Conservation (phyloP, 1,139 yeast genomes). For the Lodderomyces elongisporus region DNA sequence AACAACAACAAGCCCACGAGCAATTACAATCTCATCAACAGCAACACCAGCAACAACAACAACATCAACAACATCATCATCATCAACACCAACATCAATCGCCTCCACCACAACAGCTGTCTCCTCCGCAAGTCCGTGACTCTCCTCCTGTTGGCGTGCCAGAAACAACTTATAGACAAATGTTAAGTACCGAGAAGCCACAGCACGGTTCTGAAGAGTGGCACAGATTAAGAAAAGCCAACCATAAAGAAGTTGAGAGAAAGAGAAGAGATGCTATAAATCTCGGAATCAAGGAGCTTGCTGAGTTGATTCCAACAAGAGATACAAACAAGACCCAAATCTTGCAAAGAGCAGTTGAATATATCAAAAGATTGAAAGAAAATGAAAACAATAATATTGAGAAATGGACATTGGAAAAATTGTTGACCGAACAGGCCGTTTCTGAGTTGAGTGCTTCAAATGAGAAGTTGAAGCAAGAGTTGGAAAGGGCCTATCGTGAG, state of each 20-base stretch:
- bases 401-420: conserved; percentile 90
- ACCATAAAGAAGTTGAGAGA: conserved; percentile 96
- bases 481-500: conserved; percentile 88
- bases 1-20: conserved; percentile 40
- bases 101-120: conserved; percentile 23
- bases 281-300: conserved; percentile 79
- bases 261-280: conserved; percentile 92
- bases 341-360: conserved; percentile 81
- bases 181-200: conserved; percentile 27
- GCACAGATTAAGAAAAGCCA: conserved; percentile 79
- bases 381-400: conserved; percentile 84
- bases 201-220: conserved; percentile 77
- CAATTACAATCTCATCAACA: conserved; percentile 30
- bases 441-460: conserved; percentile 34
- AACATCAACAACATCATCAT: no score
- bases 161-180: neutral
- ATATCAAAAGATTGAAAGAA: conserved; percentile 81
- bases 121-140: no score
- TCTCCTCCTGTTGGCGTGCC: neutral
- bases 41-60: conserved; percentile 12
- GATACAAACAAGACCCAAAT: conserved; percentile 93
- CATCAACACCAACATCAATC: conserved; percentile 18
- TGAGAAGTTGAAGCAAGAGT: conserved; percentile 23
- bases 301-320: conserved; percentile 76
- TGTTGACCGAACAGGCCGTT: conserved; percentile 86